Evolutionary conservation across 768 basidiomycete genomes (phyloP), one percentile per base, ranked within the genome.

Genomic region (Lactarius akahatsu): DNA sequence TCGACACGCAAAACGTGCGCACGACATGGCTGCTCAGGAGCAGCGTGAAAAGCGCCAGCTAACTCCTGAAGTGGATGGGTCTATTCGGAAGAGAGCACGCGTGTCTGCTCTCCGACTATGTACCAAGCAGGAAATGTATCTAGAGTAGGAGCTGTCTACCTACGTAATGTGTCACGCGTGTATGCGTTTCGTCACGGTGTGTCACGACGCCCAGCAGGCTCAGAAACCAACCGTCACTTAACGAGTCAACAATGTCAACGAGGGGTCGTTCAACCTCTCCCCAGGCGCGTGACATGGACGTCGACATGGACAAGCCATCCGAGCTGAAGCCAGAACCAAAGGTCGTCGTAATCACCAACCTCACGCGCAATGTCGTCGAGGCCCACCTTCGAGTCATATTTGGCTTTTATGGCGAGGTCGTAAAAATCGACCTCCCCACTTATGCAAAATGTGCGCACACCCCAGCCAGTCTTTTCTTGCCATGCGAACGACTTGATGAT

Each of bases 301-400:
- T 87, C 55, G 87, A 88, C 72, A 79, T 81, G 78, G 81, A 78
- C 7, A 76, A 72, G 45, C 72, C 54, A 45, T 61, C 71, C 13
- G 74, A 76, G 59, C 77, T 78, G 63, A 84, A 82, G 71, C 76
- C 80, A 32, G 80, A 84, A 60, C 83, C 85, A 36, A 89, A 83
- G 72, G 88, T 91, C 23, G 80, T 98, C 75, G 83, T 96, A 67
- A 82, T 99, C 72, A 91, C 89, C 64, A 94, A 95, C 72, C 82
- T 99, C 71, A 94, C 93, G 57, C 90, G 94, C 78, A 98, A 94
- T 73, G 96, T 99, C 55, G 87, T 85, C 62, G 88, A 91, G 74
- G 76, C 85, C 38, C 97, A 98, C 77, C 82, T 99, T 64, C 86
- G 88, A 71, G 86, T 89, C 71, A 87, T 99, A 72, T 99, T 99